Percentiles rank a stretch among this genome's conserved stretches.
Conservation (phyloP, 495 filamentous ascomycete genomes). For the Penicillium cosmopolitanum region DNA sequence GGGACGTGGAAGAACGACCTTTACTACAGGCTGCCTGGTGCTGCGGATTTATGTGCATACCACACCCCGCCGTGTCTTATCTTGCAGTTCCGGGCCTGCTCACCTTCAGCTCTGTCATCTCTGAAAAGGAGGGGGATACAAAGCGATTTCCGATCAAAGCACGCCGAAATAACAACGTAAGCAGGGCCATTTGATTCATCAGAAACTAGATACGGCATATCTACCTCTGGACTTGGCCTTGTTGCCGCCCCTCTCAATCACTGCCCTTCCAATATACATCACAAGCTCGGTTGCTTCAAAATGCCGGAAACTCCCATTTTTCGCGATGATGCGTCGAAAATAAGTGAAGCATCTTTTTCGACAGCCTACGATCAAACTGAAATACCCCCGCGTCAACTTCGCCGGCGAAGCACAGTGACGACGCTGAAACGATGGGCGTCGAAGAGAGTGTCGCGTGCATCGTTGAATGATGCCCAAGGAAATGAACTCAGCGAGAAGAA, state of each 20-base stretch:
- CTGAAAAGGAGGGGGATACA: neutral
- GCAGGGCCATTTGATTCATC: neutral
- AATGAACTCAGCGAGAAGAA: constrained; percentile 24
- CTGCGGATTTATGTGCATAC: neutral
- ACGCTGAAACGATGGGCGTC: constrained; percentile 26
- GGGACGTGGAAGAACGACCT: neutral
- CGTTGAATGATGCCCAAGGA: constrained; percentile 1
- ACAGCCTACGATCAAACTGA: constrained; percentile 12
- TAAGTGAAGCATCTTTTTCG: constrained; percentile 12
- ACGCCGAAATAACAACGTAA: neutral
- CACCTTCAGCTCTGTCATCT: neutral
- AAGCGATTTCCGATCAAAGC: neutral
- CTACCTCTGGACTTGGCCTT: neutral
- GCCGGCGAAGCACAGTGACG: constrained; percentile 20
- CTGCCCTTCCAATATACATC: neutral
- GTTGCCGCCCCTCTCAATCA: neutral
- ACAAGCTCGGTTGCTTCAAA: neutral
- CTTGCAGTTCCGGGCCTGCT: neutral
- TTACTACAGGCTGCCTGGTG: neutral
- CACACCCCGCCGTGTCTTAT: neutral
- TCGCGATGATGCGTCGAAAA: constrained; percentile 19
- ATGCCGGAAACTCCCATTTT: constrained; percentile 5
- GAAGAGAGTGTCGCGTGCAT: constrained; percentile 24
- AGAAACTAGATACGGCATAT: neutral
- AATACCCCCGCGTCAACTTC: constrained; percentile 7